A percentile compares a stretch with the other conserved stretches of the same genome.
Conservation (phyloP, 345 rosid species). For the Bruguiera parviflora region DNA sequence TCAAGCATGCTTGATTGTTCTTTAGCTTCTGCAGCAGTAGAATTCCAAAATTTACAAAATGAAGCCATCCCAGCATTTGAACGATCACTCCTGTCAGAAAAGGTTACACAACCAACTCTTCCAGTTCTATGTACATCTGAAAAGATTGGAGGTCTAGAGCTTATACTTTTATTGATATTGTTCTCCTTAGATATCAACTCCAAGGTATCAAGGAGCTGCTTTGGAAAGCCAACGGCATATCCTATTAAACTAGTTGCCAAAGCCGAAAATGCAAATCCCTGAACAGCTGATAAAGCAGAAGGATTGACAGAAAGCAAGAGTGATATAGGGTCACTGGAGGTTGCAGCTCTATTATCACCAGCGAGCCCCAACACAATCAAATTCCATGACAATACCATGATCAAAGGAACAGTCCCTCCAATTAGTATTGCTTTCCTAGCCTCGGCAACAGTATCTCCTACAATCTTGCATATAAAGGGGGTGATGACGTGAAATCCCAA, state of each 20-base stretch:
- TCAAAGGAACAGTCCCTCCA: slow-evolving; percentile 69
- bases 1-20: slow-evolving; percentile 11
- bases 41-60: slow-evolving; percentile 29
- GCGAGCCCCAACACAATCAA: slow-evolving; percentile 84
- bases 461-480: slow-evolving; percentile 79
- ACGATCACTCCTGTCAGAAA: slow-evolving; percentile 21
- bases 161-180: slow-evolving; percentile 8
- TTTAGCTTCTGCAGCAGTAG: slow-evolving; percentile 25
- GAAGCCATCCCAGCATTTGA: slow-evolving; percentile 43
- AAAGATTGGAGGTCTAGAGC: slow-evolving; percentile 2
- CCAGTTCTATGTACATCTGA: slow-evolving; percentile 25
- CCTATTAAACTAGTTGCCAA: slow-evolving; percentile 87
- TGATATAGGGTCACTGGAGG: slow-evolving; percentile 62
- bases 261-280: slow-evolving; percentile 84
- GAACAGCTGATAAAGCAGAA: slow-evolving; percentile 81
- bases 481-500: slow-evolving; percentile 92
- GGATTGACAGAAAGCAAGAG: slow-evolving; percentile 80
- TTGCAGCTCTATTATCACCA: slow-evolving; percentile 35
- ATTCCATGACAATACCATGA: slow-evolving; percentile 87
- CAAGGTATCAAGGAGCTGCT: slow-evolving; percentile 69
- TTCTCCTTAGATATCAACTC: slow-evolving; percentile 41
- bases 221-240: slow-evolving; percentile 82
- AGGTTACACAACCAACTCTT: slow-evolving; percentile 47
- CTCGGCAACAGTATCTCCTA: slow-evolving; percentile 55
- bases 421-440: slow-evolving; percentile 72